Evolutionary conservation across 2,329 filamentous ascomycete genomes (phyloP).

Genomic region (Acephala macrosclerotiorum): DNA sequence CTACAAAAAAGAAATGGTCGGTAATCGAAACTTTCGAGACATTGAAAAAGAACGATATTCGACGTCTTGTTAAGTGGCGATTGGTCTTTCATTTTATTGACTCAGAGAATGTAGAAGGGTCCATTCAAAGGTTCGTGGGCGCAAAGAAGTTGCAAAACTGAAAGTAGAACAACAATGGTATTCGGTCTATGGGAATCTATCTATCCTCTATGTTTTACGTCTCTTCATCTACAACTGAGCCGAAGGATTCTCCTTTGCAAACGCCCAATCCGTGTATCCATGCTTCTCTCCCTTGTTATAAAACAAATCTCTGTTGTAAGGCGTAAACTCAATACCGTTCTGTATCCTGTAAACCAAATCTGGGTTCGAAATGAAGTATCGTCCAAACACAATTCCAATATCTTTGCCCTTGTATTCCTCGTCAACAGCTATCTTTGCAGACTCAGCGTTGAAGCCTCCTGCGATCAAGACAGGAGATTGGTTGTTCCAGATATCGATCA

Average conservation of each 20-base stretch:
- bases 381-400: constrained; percentile 52
- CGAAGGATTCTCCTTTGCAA: constrained; percentile 42
- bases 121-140: too few species aligned
- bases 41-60: too few species aligned
- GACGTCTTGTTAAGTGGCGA: too few species aligned
- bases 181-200: not conserved
- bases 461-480: constrained; percentile 57
- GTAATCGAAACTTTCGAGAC: too few species aligned
- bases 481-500: constrained; percentile 53
- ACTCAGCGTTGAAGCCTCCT: constrained; percentile 52
- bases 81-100: too few species aligned
- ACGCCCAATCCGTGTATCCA: constrained; percentile 48
- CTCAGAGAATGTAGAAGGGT: too few species aligned
- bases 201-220: constrained; percentile 12
- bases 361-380: constrained; percentile 54
- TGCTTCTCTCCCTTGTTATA: constrained; percentile 43
- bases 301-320: constrained; percentile 50
- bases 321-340: constrained; percentile 47
- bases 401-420: constrained; percentile 41
- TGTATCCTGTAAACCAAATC: constrained; percentile 52
- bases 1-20: too few species aligned
- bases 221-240: constrained; percentile 32
- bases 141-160: not conserved
- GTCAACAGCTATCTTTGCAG: constrained; percentile 50
- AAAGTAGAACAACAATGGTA: not conserved